A percentile compares a stretch with the other conserved stretches of the same genome.
Evolutionary conservation across 139 green algal species (phyloP).

Genomic region (Chlorella sp.): DNA sequence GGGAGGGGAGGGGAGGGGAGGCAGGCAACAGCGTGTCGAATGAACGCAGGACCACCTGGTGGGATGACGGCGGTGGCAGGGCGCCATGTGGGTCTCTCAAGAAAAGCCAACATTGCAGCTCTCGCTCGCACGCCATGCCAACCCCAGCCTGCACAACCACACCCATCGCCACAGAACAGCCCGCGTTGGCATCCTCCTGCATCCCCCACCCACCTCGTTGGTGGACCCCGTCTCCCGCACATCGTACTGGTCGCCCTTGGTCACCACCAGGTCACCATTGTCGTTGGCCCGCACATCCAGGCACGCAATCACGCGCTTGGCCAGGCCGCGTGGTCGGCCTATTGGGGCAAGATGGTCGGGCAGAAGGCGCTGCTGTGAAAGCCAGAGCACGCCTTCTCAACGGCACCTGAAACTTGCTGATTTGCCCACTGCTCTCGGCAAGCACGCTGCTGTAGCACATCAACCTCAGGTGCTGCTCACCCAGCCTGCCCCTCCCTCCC

Average conservation of each 20-base stretch:
- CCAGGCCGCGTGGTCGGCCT: conserved; percentile 68
- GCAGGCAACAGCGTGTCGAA: background rate
- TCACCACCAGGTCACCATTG: conserved; percentile 95
- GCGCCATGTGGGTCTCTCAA: too few species aligned
- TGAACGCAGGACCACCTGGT: too few species aligned
- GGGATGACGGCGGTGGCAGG: too few species aligned
- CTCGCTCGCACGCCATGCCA: too few species aligned
- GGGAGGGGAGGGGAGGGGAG: background rate
- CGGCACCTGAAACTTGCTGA: too few species aligned
- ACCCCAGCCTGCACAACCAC: too few species aligned
- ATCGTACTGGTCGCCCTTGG: conserved; percentile 93
- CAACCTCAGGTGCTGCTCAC: too few species aligned
- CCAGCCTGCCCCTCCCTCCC: background rate
- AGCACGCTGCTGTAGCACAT: too few species aligned
- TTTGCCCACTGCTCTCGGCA: too few species aligned
- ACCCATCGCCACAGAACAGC: background rate
- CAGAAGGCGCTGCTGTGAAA: background rate
- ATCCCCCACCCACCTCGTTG: conserved; percentile 43
- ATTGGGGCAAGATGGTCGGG: background rate
- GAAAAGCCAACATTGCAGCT: too few species aligned
- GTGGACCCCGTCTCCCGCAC: conserved; percentile 83
- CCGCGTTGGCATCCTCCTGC: too few species aligned
- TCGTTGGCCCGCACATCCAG: conserved; percentile 98
- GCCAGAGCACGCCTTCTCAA: too few species aligned
- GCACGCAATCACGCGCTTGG: conserved; percentile 97